Base-by-base conservation (phyloP, 306 rosid genomes). In the Adenanthera pavonina region DNA sequence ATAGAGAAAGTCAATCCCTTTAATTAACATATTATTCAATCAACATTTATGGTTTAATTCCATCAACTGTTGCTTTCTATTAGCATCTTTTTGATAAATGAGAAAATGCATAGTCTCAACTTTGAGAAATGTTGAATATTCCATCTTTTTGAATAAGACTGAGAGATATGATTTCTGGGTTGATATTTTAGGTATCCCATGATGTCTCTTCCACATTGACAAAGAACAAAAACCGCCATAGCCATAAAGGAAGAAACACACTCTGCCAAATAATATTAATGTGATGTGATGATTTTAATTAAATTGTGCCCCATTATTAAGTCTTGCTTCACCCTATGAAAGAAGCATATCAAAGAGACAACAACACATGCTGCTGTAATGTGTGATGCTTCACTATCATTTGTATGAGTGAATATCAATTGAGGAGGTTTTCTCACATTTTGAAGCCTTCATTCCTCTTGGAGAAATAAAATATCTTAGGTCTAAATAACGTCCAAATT, bases 41-140 rank as follows among this genome's bases (percentile, higher is more conserved):
- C 78, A 73, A 80, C 77, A 52, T 86, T 67, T 83, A 69, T 80
- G 81, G 38, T 66, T 83, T 73, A 64, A 33, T 80, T 83, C 17
- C 69, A 72, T 69, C 83, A 80, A 73, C 72, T 20, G 80, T 80
- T 83, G 83, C 89, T 86, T 77, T 83, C 85, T 48, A 48, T 68
- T 79, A 4, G 74, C 33, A 79, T 67, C 53, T 78, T 48, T 46
- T 34, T n/a, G 17, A 19, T 74, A 48, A 61, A 20, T 80, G 73
- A 36, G 47, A 33, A 43, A 62, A 75, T 53, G 15, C 15, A 16
- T 11, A 14, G 25, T 53, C 59, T n/a, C 8, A 53, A 53, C 9
- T 53, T 19, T 15, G 25, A 36, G 46, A 15, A 15, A 3, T 36
- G 46, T 65, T 65, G 70, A 65, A 35, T 65, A 60, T 60, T 25